These are phyloP conservation scores for Yamadazyma phyllophila DNA, from an alignment of 805 yeast genomes.

Conservation along the genomic window DNA sequence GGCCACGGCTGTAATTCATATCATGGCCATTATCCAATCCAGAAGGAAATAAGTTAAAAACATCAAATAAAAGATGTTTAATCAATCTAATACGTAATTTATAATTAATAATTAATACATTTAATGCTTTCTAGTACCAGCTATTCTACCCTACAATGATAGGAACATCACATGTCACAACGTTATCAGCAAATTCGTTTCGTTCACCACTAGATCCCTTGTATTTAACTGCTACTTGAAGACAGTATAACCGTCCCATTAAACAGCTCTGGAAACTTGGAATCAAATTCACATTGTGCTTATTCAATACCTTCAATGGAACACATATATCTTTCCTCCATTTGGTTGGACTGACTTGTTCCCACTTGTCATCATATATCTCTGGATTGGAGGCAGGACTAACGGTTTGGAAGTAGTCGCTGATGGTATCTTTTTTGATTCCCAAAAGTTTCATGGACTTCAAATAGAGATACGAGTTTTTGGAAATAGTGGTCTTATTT, in stretches of 20 bases:
- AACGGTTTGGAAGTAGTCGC: constrained; percentile 32
- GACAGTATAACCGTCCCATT: constrained; percentile 55
- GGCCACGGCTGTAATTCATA: too few relatives aligned
- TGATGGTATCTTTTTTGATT: constrained; percentile 39
- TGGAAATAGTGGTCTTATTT: constrained; percentile 31
- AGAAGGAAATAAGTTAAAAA: too few relatives aligned
- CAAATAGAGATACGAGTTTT: constrained; percentile 32
- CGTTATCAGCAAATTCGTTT: constrained; percentile 30
- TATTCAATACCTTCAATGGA: constrained; percentile 41
- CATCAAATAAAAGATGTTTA: too few relatives aligned
- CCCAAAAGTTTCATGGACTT: constrained; percentile 38
- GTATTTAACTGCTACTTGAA: constrained; percentile 47
- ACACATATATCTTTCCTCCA: constrained; percentile 35
- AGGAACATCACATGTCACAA: constrained; percentile 35
- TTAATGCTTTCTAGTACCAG: not conserved
- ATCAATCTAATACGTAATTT: not conserved
- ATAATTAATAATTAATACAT: too few relatives aligned
- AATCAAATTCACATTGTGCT: constrained; percentile 48
- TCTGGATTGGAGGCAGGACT: constrained; percentile 24
- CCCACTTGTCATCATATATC: constrained; percentile 30
- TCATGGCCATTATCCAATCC: too few relatives aligned
- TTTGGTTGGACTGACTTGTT: constrained; percentile 15
- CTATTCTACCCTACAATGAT: constrained; percentile 28
- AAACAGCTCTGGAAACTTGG: constrained; percentile 66
- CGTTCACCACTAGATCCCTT: constrained; percentile 39